These are phyloP conservation scores for Pseudozyma sp. DNA, from an alignment of 1,284 basidiomycete genomes.

Conservation along the genomic window DNA sequence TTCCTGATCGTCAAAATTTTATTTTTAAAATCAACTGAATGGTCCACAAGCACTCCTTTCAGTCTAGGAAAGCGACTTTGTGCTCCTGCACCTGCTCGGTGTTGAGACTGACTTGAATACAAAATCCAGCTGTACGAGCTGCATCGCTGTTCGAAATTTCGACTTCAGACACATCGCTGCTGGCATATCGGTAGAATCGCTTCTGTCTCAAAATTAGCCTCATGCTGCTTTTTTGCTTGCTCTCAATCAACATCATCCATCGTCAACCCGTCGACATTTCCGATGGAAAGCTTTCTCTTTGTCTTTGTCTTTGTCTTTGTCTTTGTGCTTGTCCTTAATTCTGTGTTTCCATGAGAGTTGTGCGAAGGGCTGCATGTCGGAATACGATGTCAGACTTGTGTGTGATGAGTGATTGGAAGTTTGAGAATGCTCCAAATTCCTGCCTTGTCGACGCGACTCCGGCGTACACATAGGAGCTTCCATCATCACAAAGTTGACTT, in stretches of 20 bases:
- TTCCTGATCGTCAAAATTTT: too few relatives aligned
- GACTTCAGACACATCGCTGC: background rate
- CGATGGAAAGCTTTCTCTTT: background rate
- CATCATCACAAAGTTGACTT: background rate
- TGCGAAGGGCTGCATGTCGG: too few relatives aligned
- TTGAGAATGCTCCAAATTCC: background rate
- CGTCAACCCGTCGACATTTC: background rate
- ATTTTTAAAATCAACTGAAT: too few relatives aligned
- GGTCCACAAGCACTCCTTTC: too few relatives aligned
- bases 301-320: too few relatives aligned
- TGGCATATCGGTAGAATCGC: background rate
- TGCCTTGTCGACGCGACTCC: slow-evolving; percentile 21
- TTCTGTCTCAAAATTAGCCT: background rate
- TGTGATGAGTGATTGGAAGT: background rate
- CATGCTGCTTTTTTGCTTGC: background rate
- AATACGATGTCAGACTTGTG: too few relatives aligned
- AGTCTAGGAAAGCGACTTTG: too few relatives aligned
- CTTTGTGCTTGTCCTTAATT: too few relatives aligned
- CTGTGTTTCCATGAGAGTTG: too few relatives aligned
- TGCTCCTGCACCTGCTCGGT: too few relatives aligned
- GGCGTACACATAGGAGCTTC: slow-evolving; percentile 8
- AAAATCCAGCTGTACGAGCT: background rate
- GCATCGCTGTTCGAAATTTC: background rate
- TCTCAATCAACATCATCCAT: background rate
- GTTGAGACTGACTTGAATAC: too few relatives aligned